Evolutionary conservation across 2,329 filamentous ascomycete genomes (phyloP), one percentile per base, ranked within the genome.

Genomic region (Dactylellina leptospora): DNA sequence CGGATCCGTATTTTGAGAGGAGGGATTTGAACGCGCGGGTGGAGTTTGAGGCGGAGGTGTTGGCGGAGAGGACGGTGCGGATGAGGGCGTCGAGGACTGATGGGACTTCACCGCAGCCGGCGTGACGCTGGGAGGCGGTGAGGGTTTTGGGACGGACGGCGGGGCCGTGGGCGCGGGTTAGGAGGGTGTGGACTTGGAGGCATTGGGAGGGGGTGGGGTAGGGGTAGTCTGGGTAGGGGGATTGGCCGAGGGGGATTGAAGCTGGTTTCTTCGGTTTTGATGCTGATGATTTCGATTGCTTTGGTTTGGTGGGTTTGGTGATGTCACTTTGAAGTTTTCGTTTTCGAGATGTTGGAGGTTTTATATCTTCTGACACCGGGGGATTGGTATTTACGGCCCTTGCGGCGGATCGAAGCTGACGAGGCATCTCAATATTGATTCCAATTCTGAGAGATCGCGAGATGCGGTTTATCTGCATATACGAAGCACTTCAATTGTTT

Each of bases 151-250:
- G 91, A 1, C 85, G 83, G 48, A 82, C 81, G 11, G 89, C 84
- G 59, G 86, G 82, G 1, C 89, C 90, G 76, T 96, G 90, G 0
- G 86, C 78, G 10, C 83, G 82, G 0, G 86, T 84, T 0, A 96
- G 84, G 1, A 93, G 81, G 0, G 82, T 80, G 61, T 87, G 85
- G 3, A 93, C 89, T 76, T 89, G 84, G 74, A 88, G 83, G 77
- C 90, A 93, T 75, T 91, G 86, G 54, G 87, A 85, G 0, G 83
- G 76, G 0, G 88, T 92, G 0, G 91, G 91, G 61, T 83, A 84
- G 1, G 79, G 75, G 78, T 86, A 89, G 63, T 88, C 82, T 0
- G 90, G 89, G 74, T 89, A 96, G 0, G 91, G 91, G 0, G 86
- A 84, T 56, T 58, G 59, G 11, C 74, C 74, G 2, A 71, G 36